Evolutionary conservation across 2,329 filamentous ascomycete genomes (phyloP).

Genomic region (Fusarium begoniae): DNA sequence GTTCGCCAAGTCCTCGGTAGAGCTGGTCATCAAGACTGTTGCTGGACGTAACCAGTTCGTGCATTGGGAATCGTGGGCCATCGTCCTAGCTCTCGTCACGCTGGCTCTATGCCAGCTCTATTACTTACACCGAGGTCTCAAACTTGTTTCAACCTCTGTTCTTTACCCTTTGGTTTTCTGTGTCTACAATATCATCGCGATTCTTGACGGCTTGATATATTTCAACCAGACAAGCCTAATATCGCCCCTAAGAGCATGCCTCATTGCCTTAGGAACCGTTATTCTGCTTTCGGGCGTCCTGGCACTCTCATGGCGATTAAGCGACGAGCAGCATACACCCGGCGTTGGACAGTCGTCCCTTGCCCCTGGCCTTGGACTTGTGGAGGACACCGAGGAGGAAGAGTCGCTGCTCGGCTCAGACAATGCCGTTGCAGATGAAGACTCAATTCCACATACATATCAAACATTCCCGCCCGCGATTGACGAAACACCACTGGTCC

Average conservation of each 20-base stretch:
- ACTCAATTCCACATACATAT: slow-evolving; percentile 48
- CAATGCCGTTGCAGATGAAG: slow-evolving; percentile 53
- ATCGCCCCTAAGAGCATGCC: slow-evolving; percentile 75
- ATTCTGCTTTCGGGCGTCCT: slow-evolving; percentile 89
- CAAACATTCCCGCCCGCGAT: slow-evolving; percentile 59
- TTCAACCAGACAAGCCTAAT: slow-evolving; percentile 89
- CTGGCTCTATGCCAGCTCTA: slow-evolving; percentile 92
- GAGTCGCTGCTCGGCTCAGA: slow-evolving; percentile 62
- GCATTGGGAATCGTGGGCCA: slow-evolving; percentile 93
- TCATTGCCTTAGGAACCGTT: slow-evolving; percentile 86
- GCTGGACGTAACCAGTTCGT: slow-evolving; percentile 93
- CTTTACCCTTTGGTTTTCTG: slow-evolving; percentile 98
- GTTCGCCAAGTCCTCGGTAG: slow-evolving; percentile 95
- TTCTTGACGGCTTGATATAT: slow-evolving; percentile 96
- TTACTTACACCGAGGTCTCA: slow-evolving; percentile 92
- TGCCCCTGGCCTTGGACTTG: slow-evolving; percentile 82
- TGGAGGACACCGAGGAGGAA: slow-evolving; percentile 73
- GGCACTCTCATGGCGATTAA: slow-evolving; percentile 91
- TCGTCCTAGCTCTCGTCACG: slow-evolving; percentile 81
- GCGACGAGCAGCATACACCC: slow-evolving; percentile 74
- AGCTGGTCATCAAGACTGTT: slow-evolving; percentile 86
- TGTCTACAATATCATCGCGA: slow-evolving; percentile 98
- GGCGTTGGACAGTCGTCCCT: slow-evolving; percentile 73
- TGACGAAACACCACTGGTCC: slow-evolving; percentile 51
- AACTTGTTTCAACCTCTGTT: slow-evolving; percentile 93